Evolutionary conservation across 352 stramenopile genomes (phyloP).

Genomic region (Lagenidium giganteum): DNA sequence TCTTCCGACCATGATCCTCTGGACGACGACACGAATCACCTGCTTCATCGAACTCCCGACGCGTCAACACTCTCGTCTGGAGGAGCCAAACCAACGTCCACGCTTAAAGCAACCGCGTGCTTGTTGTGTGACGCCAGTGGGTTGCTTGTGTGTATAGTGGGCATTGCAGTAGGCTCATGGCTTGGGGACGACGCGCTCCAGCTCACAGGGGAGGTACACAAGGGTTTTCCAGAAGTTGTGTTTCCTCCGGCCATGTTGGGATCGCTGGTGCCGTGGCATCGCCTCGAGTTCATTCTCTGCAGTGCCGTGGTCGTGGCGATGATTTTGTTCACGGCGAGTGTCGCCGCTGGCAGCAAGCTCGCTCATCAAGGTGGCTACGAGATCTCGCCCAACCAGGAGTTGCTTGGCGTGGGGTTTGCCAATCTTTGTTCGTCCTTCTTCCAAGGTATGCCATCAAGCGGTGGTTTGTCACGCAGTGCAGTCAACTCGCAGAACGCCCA

Average conservation of each 20-base stretch:
- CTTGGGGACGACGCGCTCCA: constrained; percentile 62
- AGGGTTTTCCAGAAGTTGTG: constrained; percentile 47
- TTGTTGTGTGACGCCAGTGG: constrained; percentile 59
- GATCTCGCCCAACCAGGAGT: constrained; percentile 84
- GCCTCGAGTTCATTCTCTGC: constrained; percentile 53
- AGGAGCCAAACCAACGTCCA: too few relatives aligned
- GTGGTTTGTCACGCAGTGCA: constrained; percentile 85
- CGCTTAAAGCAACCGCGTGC: too few relatives aligned
- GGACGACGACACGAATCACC: too few relatives aligned
- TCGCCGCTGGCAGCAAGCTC: constrained; percentile 86
- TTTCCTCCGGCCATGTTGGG: constrained; percentile 41
- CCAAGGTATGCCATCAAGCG: constrained; percentile 86
- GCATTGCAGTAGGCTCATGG: constrained; percentile 53
- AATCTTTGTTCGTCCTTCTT: constrained; percentile 89
- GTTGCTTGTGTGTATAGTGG: constrained; percentile 76
- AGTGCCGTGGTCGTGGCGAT: constrained; percentile 79
- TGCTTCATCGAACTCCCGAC: too few relatives aligned
- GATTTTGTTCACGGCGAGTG: constrained; percentile 91
- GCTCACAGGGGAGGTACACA: constrained; percentile 75
- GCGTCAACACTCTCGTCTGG: too few relatives aligned
- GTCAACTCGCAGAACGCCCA: constrained; percentile 89
- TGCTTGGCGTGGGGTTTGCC: constrained; percentile 87
- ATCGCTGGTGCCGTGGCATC: constrained; percentile 40
- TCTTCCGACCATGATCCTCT: too few relatives aligned
- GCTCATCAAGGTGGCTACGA: constrained; percentile 77